These are phyloP conservation scores for Cornus florida DNA, from an alignment of 148 eudicot species.

Conservation along the genomic window DNA sequence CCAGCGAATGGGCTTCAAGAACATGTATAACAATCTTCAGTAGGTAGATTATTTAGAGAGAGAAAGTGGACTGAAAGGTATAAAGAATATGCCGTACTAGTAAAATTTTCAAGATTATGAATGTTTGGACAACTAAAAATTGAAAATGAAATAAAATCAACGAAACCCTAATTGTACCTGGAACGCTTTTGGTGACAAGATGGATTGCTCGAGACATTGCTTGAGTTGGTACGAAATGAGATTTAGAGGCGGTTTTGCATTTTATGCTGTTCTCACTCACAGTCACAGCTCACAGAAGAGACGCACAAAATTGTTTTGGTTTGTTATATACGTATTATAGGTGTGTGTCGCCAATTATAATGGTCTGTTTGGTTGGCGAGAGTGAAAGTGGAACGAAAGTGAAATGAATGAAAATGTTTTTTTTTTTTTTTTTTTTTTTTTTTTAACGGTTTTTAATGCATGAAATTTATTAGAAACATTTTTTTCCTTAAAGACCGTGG, in stretches of 20 bases:
- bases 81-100: not conserved
- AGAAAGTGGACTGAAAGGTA: not conserved
- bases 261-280: conserved; percentile 25
- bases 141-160: too few species aligned
- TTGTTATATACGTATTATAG: too few species aligned
- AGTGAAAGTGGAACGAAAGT: too few species aligned
- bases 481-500: too few species aligned
- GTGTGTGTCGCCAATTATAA: too few species aligned
- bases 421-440: too few species aligned
- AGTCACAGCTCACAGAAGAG: not conserved
- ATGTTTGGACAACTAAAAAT: not conserved
- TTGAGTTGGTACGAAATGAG: not conserved
- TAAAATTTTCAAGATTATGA: not conserved
- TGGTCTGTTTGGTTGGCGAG: too few species aligned
- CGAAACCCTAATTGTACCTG: conserved; percentile 35
- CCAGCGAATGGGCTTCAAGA: not conserved
- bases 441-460: too few species aligned
- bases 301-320: not conserved
- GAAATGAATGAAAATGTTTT: too few species aligned
- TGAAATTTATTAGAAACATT: too few species aligned
- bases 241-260: conserved; percentile 33
- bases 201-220: conserved; percentile 62
- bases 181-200: conserved; percentile 35
- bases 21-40: not conserved
- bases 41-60: too few species aligned